Evolutionary conservation across 345 rosid species (phyloP).

Genomic region (Fremontodendron californicum): DNA sequence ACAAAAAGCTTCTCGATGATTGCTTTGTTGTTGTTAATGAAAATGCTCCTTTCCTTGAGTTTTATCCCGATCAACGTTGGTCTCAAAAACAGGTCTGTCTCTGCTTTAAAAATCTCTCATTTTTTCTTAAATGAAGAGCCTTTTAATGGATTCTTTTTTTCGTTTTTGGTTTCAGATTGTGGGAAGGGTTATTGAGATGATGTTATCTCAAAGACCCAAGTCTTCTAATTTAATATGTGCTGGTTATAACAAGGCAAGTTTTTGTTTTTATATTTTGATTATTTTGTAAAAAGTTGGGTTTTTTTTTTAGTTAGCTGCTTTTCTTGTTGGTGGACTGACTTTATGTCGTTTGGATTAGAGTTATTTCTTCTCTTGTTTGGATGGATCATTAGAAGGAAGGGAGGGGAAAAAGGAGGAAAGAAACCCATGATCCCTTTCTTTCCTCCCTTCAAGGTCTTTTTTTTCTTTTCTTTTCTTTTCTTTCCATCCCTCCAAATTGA

Average conservation of each 20-base stretch:
- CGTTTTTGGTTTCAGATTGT: slow-evolving; percentile 47
- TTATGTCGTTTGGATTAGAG: not conserved
- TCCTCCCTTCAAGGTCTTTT: not conserved
- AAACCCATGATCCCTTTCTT: not conserved
- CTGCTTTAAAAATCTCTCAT: not conserved
- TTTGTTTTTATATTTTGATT: not conserved
- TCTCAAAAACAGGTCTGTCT: slow-evolving; percentile 51
- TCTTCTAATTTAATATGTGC: slow-evolving; percentile 43
- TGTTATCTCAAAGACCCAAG: slow-evolving; percentile 14
- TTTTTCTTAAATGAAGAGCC: not conserved
- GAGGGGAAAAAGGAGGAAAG: not conserved
- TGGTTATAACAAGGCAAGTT: slow-evolving; percentile 55
- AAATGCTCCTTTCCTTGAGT: slow-evolving; percentile 40
- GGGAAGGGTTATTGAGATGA: slow-evolving; percentile 40
- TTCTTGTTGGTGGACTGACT: not conserved
- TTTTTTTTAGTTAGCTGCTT: not conserved
- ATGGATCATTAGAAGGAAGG: not conserved
- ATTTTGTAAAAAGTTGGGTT: not conserved
- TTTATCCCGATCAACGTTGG: slow-evolving; percentile 36
- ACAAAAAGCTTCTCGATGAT: slow-evolving; percentile 46
- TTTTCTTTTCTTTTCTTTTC: too few relatives aligned
- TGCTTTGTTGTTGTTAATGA: slow-evolving; percentile 49
- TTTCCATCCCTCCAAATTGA: not conserved
- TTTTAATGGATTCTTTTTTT: not conserved
- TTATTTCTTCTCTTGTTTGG: not conserved